Conservation (phyloP, 2,329 filamentous ascomycete genomes). For the Plectosphaerella plurivora region DNA sequence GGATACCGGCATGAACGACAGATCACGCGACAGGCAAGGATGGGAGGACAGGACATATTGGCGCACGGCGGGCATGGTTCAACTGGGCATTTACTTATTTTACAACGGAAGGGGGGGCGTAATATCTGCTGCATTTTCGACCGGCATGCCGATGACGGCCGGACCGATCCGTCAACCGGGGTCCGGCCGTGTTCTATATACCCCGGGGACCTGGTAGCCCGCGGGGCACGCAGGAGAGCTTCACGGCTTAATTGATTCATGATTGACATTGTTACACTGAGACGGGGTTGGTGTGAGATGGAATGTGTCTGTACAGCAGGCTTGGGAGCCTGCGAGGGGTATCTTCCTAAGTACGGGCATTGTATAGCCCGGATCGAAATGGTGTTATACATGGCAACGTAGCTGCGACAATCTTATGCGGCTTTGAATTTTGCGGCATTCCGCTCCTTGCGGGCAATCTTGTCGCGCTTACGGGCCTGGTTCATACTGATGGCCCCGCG, state of each 20-base stretch:
- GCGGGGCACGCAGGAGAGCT: too few relatives aligned
- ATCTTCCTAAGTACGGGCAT: constrained; percentile 5
- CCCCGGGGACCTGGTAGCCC: too few relatives aligned
- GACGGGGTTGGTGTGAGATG: constrained; percentile 1
- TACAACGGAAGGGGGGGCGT: constrained; percentile 2
- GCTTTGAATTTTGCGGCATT: constrained; percentile 9
- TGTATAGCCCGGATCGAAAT: background rate
- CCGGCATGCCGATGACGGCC: too few relatives aligned
- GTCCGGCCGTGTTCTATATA: too few relatives aligned
- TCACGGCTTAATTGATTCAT: too few relatives aligned
- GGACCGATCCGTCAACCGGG: too few relatives aligned
- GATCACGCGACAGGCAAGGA: constrained; percentile 1
- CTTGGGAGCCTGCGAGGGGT: background rate
- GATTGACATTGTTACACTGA: constrained; percentile 1
- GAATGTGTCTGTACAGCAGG: too few relatives aligned
- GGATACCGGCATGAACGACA: constrained; percentile 3
- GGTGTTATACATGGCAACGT: background rate
- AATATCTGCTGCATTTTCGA: background rate
- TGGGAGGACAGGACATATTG: background rate
- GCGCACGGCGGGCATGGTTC: constrained; percentile 2
- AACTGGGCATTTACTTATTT: background rate
- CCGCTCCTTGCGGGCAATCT: constrained; percentile 46
- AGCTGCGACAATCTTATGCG: background rate
- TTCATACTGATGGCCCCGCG: constrained; percentile 53
- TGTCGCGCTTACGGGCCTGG: constrained; percentile 64